Conservation (phyloP, 1,284 basidiomycete species). For the Trametes hirsuta region DNA sequence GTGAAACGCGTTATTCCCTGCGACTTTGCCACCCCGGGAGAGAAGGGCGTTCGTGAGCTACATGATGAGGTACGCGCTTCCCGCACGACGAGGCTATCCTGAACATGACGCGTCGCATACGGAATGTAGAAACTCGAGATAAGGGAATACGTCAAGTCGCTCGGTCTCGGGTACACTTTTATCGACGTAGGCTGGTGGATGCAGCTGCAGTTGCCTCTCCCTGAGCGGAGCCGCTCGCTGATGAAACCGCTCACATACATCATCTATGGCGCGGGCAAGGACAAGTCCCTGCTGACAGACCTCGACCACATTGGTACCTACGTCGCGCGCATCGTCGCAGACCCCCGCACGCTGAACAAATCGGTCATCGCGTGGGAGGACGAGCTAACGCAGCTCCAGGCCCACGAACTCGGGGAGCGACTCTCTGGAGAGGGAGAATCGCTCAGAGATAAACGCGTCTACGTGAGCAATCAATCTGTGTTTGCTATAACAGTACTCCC, state of each 20-base stretch:
- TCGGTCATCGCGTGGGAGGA: slow-evolving; percentile 35
- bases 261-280: slow-evolving; percentile 17
- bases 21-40: slow-evolving; percentile 19
- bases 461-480: slow-evolving; percentile 5
- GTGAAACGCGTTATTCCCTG: slow-evolving; percentile 22
- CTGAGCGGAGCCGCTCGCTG: not conserved
- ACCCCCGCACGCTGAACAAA: slow-evolving; percentile 31
- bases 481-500: not conserved
- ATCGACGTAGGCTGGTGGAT: slow-evolving; percentile 34
- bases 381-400: slow-evolving; percentile 24
- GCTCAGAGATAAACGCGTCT: slow-evolving; percentile 8
- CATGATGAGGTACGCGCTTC: slow-evolving; percentile 19
- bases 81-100: not conserved
- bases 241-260: not conserved
- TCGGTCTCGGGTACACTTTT: slow-evolving; percentile 28
- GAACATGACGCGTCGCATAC: not conserved
- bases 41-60: slow-evolving; percentile 8
- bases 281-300: slow-evolving; percentile 22
- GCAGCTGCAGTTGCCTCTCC: slow-evolving; percentile 25
- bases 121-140: slow-evolving; percentile 27
- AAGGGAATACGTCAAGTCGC: slow-evolving; percentile 18
- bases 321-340: slow-evolving; percentile 28
- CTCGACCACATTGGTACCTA: slow-evolving; percentile 25
- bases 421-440: slow-evolving; percentile 19
- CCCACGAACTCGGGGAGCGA: slow-evolving; percentile 18